phyloP scores from a whole-genome alignment of 306 rosid genomes.

The Cicer yamashitae region DNA sequence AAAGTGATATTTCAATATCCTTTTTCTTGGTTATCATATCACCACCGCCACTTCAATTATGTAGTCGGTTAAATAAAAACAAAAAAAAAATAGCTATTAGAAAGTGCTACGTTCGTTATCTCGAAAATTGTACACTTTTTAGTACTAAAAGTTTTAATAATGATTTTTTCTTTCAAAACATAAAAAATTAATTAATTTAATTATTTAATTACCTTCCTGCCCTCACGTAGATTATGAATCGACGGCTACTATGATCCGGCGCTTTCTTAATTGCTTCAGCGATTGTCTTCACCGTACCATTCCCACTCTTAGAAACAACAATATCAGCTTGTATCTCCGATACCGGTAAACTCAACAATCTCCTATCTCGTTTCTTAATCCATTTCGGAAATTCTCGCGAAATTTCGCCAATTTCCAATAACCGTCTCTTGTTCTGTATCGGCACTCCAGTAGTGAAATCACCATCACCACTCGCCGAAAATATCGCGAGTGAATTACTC shows the following conservation, averaged over 20 bases:
- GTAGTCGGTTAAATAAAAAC: slow-evolving; percentile 36
- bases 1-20: not conserved
- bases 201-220: slow-evolving; percentile 76
- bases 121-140: slow-evolving; percentile 19
- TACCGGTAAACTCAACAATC: slow-evolving; percentile 61
- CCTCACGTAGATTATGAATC: slow-evolving; percentile 74
- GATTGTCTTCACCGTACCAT: slow-evolving; percentile 65
- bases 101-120: slow-evolving; percentile 39
- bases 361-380: slow-evolving; percentile 70
- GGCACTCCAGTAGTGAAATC: slow-evolving; percentile 83
- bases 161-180: not conserved
- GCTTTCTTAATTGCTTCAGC: slow-evolving; percentile 79
- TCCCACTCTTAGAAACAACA: slow-evolving; percentile 67
- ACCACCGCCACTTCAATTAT: slow-evolving; percentile 38
- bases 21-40: slow-evolving; percentile 29
- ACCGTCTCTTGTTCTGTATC: slow-evolving; percentile 64
- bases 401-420: slow-evolving; percentile 54
- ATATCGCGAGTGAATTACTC: slow-evolving; percentile 86
- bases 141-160: not conserved
- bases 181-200: not conserved
- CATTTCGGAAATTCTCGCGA: slow-evolving; percentile 69
- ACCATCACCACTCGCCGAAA: slow-evolving; percentile 43
- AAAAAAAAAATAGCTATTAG: not conserved
- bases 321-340: slow-evolving; percentile 76
- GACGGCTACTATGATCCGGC: slow-evolving; percentile 61